Conservation (phyloP, 176 grass and related monocot species). For the Microstegium vimineum region DNA sequence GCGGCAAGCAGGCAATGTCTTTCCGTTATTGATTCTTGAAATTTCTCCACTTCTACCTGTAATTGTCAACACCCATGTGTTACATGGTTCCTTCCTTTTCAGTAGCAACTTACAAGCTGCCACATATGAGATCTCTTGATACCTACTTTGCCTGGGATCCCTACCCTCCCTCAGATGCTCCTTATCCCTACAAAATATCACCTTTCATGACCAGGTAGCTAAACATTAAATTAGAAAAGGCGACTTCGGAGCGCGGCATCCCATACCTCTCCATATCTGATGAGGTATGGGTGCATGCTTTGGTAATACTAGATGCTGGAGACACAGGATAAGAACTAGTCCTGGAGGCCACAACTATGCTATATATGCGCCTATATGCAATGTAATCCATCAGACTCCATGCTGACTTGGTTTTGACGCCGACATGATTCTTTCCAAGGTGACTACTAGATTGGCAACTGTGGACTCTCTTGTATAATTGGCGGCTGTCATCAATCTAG, state of each 20-base stretch:
- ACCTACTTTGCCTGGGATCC: slow-evolving; percentile 39
- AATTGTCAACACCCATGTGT: slow-evolving; percentile 18
- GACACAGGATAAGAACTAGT: slow-evolving; percentile 29
- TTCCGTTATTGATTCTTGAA: background rate
- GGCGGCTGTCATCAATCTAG: background rate
- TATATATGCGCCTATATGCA: background rate
- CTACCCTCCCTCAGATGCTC: slow-evolving; percentile 37
- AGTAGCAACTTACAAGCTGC: slow-evolving; percentile 36
- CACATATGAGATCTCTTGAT: slow-evolving; percentile 39
- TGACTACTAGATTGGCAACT: background rate
- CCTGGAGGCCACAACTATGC: background rate
- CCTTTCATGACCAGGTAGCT: background rate
- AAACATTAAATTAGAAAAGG: slow-evolving; percentile 16
- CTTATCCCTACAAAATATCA: slow-evolving; percentile 37
- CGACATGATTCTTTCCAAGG: slow-evolving; percentile 31
- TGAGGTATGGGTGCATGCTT: slow-evolving; percentile 13
- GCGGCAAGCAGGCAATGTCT: background rate
- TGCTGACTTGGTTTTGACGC: slow-evolving; percentile 11
- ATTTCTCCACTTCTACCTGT: background rate
- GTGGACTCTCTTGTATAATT: background rate
- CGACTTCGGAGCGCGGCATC: slow-evolving; percentile 37
- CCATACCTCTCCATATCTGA: slow-evolving; percentile 23
- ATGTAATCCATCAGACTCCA: background rate
- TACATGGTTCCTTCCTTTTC: slow-evolving; percentile 17
- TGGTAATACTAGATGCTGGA: slow-evolving; percentile 27